Base-by-base conservation (phyloP, 345 rosid species). In the Citrus reticulata region DNA sequence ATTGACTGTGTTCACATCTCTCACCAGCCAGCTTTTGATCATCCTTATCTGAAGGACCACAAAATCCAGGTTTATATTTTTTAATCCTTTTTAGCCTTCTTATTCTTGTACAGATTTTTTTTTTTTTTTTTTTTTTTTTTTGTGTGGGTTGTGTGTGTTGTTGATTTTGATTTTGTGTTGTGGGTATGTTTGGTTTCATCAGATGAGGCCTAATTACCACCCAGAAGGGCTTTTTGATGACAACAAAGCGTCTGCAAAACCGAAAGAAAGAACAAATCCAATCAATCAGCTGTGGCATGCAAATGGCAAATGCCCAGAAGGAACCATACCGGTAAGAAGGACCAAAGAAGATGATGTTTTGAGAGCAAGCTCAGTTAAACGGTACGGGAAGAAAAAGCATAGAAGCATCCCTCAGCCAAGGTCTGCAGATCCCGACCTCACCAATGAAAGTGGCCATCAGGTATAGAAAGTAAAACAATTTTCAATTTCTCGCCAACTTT, bases 21-120 rank as follows among this genome's bases (percentile, higher is more conserved):
- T 78, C 85, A 90, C 76, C 99, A 96, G 78, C 97, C 99, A 34
- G 98, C 99, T 82, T 92, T 96, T 79, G 99, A 96, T 83, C 99
- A 96, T 77, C 98, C 98, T 73, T 92, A 72, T 83, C 95, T 94
- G 78, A 96, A 92, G 85, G 97, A 96, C 82, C 98, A 96, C 88
- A 91, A 92, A 87, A 94, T 96, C 78, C 99, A 92, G 97, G 98
- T 95, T 16, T 13, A n/a, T 59, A 37, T n/a, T 55, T 57, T 71
- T 7, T 20, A 10, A 32, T 1, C n/a, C 54, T 62, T 30, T 16
- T 54, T 34, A 34, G 19, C 2, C 19, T 5, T 30, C 16, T 7
- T 5, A 24, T 25, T 27, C 39, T 35, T 19, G 6, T 10, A 16
- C 4, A 22, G 9, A 1, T 0, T n/a, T n/a, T 58, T 58, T 19